Evolutionary conservation across 106 monocot genomes (phyloP).

Genomic region (Chionographis japonica): DNA sequence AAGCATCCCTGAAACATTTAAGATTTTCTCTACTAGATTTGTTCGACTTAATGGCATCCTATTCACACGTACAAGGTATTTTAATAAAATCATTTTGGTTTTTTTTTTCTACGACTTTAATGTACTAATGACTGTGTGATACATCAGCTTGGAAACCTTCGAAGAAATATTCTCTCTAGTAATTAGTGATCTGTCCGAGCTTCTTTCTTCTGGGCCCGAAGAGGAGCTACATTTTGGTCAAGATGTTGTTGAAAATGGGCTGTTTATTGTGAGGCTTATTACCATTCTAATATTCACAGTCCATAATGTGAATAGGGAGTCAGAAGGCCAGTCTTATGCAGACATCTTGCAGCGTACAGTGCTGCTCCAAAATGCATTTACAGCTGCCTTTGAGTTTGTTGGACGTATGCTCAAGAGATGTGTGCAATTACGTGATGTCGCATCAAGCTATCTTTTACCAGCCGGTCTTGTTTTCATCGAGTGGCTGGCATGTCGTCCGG

Average conservation of each 20-base stretch:
- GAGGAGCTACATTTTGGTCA: conserved; percentile 33
- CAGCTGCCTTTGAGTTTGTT: conserved; percentile 42
- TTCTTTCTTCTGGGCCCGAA: conserved; percentile 37
- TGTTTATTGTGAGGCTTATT: conserved; percentile 27
- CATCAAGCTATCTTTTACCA: conserved; percentile 34
- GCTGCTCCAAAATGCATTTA: conserved; percentile 42
- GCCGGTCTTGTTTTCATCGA: background rate
- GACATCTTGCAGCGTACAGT: conserved; percentile 45
- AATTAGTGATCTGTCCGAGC: conserved; percentile 20
- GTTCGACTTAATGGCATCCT: conserved; percentile 92
- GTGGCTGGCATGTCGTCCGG: too few species aligned
- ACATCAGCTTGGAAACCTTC: conserved; percentile 55
- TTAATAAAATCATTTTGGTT: background rate
- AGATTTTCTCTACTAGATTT: conserved; percentile 71
- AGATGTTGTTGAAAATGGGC: conserved; percentile 25
- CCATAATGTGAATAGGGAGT: conserved; percentile 42
- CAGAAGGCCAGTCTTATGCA: conserved; percentile 45
- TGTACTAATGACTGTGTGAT: background rate
- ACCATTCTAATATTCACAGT: conserved; percentile 44
- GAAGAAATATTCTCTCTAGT: conserved; percentile 30
- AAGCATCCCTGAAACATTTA: conserved; percentile 44
- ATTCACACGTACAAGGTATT: conserved; percentile 89
- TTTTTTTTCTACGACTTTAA: conserved; percentile 20
- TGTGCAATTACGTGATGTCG: conserved; percentile 25
- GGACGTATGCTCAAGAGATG: conserved; percentile 34